Evolutionary conservation across 2,329 filamentous ascomycete genomes (phyloP).

Genomic region (Grosmannia huntii): DNA sequence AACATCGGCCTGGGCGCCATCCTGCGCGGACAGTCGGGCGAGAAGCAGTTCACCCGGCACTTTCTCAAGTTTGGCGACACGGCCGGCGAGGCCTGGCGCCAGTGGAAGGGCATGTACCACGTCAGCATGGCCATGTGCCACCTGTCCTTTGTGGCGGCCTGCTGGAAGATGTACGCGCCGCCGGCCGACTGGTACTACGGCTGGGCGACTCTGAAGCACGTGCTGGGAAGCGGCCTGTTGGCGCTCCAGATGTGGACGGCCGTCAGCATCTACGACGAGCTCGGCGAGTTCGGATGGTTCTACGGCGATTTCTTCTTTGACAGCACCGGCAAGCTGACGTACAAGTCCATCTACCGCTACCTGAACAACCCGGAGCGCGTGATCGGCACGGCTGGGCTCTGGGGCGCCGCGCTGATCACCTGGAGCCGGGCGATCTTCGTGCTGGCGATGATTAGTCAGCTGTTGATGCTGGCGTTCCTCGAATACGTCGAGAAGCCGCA

Average conservation of each 20-base stretch:
- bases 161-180: slow-evolving; percentile 92
- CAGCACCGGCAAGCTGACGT: slow-evolving; percentile 75
- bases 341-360: slow-evolving; percentile 95
- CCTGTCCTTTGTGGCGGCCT: slow-evolving; percentile 74
- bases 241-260: slow-evolving; percentile 87
- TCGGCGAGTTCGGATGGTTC: slow-evolving; percentile 98
- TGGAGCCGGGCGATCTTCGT: slow-evolving; percentile 79
- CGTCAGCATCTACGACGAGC: slow-evolving; percentile 82
- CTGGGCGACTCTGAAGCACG: slow-evolving; percentile 75
- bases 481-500: slow-evolving; percentile 91
- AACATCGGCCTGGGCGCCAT: slow-evolving; percentile 77
- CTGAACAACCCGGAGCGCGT: slow-evolving; percentile 95
- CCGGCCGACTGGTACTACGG: slow-evolving; percentile 79
- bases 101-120: slow-evolving; percentile 96
- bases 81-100: slow-evolving; percentile 82
- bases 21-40: slow-evolving; percentile 71
- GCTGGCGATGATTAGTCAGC: slow-evolving; percentile 73
- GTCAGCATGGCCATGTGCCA: slow-evolving; percentile 86
- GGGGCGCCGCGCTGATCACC: slow-evolving; percentile 88
- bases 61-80: slow-evolving; percentile 95
- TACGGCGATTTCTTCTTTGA: slow-evolving; percentile 99
- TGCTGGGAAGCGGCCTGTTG: slow-evolving; percentile 68
- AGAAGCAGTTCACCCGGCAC: slow-evolving; percentile 92
- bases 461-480: slow-evolving; percentile 76
- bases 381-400: slow-evolving; percentile 85